Percentiles rank a stretch among this genome's conserved stretches.
Conservation (phyloP, 179 eudicot species). For the Nepenthes alata region DNA sequence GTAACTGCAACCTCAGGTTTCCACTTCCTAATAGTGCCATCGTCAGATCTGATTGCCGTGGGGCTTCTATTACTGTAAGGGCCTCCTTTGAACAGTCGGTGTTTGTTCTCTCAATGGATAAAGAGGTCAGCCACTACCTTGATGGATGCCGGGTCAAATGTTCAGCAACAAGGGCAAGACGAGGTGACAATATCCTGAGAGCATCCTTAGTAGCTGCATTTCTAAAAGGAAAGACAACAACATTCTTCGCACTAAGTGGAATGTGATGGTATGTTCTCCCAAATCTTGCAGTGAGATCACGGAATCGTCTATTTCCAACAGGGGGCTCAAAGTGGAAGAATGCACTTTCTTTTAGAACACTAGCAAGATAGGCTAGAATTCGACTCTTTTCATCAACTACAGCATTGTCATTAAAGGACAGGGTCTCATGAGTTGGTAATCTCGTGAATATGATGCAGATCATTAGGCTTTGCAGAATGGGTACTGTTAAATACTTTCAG, state of each 20-base stretch:
- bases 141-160: conserved; percentile 67
- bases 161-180: conserved; percentile 93
- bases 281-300: too few relatives aligned
- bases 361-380: too few relatives aligned
- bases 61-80: conserved; percentile 88
- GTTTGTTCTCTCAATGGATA: conserved; percentile 45
- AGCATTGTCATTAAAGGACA: too few relatives aligned
- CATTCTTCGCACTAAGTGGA: conserved; percentile 32
- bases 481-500: too few relatives aligned
- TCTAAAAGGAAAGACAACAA: conserved; percentile 90
- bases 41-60: conserved; percentile 91
- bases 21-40: conserved; percentile 77
- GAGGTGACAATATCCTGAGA: conserved; percentile 71
- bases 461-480: too few relatives aligned
- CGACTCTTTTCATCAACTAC: too few relatives aligned
- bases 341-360: too few relatives aligned
- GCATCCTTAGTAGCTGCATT: conserved; percentile 82
- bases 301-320: too few relatives aligned
- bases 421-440: too few relatives aligned
- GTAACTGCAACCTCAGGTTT: conserved; percentile 93
- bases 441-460: too few relatives aligned
- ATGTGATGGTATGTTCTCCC: too few relatives aligned
- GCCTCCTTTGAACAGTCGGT: conserved; percentile 29
- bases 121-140: conserved; percentile 80
- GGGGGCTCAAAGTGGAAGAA: too few relatives aligned